Evolutionary conservation across 2,329 filamentous ascomycete species (phyloP), one percentile per base, ranked within the genome.

Genomic region (Dryadomyces sulphureus): DNA sequence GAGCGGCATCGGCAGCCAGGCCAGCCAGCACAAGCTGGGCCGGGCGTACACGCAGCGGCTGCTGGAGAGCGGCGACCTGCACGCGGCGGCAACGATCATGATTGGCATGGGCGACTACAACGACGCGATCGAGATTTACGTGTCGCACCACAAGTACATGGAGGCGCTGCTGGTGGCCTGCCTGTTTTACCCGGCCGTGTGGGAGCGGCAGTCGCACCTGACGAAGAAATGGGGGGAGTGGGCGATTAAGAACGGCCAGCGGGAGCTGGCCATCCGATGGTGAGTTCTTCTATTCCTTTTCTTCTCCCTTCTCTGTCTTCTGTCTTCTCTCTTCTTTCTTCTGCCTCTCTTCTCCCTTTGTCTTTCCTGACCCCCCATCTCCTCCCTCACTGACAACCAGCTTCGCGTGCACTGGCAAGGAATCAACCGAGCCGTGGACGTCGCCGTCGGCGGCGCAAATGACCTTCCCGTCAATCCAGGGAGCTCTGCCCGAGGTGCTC

Each of bases 161-260:
- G 92, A 98, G 64, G 90, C 92, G 2, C 72, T 96, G 27, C 75
- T 98, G 14, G 72, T 98, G 52, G 84, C 88, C 1, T 93, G 87
- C 56, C 69, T 95, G 12, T 75, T 83, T 22, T 87, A 82, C 55
- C 88, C 90, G 1, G 67, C 73, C 1, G 89, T 95, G 49, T 98
- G 92, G 92, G 84, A 92, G 56, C 77, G 90, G 27, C 88, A 94
- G 60, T 81, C 84, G 12, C 83, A 84, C 55, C 77, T 98, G 41
- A 79, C 95, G 51, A 79, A 86, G 54, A 90, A 92, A 67, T 98
- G 92, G 92, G 92, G 92, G 48, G 90, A 95, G 57, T 81, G 84
- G 67, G 86, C 90, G 34, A 81, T 95, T 12, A 81, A 84, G 51
- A 81, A 92, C 55, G 83, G 84, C 16, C 84, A 94, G 56, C 84